A percentile compares a stretch with the other conserved stretches of the same genome.
Conservation (phyloP, 768 basidiomycete species). For the Suillus occidentalis region DNA sequence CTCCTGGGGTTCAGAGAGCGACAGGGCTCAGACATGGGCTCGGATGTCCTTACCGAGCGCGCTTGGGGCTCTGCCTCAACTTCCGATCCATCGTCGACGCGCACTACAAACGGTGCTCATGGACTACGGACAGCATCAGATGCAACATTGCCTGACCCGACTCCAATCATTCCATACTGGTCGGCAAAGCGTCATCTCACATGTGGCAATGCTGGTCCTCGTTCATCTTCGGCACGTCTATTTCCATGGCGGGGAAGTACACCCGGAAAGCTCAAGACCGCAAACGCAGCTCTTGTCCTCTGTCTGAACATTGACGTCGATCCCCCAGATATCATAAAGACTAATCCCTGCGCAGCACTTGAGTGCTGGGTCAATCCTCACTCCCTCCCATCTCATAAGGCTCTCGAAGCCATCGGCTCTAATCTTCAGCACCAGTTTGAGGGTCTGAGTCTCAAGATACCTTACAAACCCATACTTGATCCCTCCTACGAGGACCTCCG, state of each 20-base stretch:
- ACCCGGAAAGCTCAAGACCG: slow-evolving; percentile 87
- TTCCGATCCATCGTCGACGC: slow-evolving; percentile 49
- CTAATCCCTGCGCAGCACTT: slow-evolving; percentile 89
- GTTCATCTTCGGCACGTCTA: slow-evolving; percentile 61
- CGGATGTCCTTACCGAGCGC: slow-evolving; percentile 57
- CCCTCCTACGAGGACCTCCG: slow-evolving; percentile 93
- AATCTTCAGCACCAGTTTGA: slow-evolving; percentile 97
- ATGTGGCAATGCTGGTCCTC: slow-evolving; percentile 81
- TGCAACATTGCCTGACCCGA: slow-evolving; percentile 44
- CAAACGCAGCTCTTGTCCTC: slow-evolving; percentile 83
- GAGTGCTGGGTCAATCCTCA: slow-evolving; percentile 99
- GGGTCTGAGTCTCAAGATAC: slow-evolving; percentile 89
- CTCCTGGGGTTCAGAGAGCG: slow-evolving; percentile 18
- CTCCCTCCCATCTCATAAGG: slow-evolving; percentile 88
- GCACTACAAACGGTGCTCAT: slow-evolving; percentile 31
- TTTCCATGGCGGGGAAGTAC: slow-evolving; percentile 79
- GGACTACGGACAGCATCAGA: slow-evolving; percentile 44
- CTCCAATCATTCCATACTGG: slow-evolving; percentile 80
- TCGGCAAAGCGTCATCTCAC: slow-evolving; percentile 89
- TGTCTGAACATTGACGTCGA: slow-evolving; percentile 98
- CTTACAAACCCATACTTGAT: slow-evolving; percentile 93
- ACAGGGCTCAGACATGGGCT: slow-evolving; percentile 35
- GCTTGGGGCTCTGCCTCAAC: slow-evolving; percentile 48
- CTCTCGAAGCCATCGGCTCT: slow-evolving; percentile 88
- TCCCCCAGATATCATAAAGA: slow-evolving; percentile 97